Percentiles rank a stretch among this genome's conserved stretches.
Evolutionary conservation across 306 rosid genomes (phyloP).

Genomic region (Cucurbita ficifolia): DNA sequence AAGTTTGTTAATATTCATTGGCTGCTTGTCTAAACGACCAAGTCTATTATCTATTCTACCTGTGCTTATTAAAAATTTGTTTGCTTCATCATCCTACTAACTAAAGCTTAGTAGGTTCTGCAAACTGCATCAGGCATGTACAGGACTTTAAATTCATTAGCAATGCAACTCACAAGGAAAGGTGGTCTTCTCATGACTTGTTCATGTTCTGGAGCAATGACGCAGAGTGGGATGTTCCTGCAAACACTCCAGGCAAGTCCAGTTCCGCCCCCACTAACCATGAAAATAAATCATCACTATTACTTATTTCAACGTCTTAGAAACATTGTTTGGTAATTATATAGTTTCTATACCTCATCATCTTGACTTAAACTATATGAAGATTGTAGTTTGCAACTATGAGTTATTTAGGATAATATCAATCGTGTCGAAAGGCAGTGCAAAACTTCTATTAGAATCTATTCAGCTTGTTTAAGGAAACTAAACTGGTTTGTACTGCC

Average conservation of each 20-base stretch:
- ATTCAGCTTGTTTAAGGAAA: background rate
- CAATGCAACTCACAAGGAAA: constrained; percentile 70
- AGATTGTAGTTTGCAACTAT: background rate
- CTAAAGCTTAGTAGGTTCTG: constrained; percentile 34
- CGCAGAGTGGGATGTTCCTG: constrained; percentile 68
- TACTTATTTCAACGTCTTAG: too few relatives aligned
- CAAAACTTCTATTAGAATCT: too few relatives aligned
- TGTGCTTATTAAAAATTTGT: background rate
- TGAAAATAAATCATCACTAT: too few relatives aligned
- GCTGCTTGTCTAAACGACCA: too few relatives aligned
- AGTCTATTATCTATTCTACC: too few relatives aligned
- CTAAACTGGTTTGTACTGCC: background rate
- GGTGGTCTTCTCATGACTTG: constrained; percentile 95
- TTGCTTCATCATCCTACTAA: background rate
- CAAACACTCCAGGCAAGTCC: constrained; percentile 62
- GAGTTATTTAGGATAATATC: background rate
- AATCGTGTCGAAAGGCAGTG: background rate
- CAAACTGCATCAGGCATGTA: constrained; percentile 83
- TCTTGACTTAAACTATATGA: background rate
- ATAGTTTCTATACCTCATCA: background rate
- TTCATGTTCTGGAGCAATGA: constrained; percentile 89
- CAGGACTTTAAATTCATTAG: constrained; percentile 66
- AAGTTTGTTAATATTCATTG: too few relatives aligned
- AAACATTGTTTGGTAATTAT: background rate
- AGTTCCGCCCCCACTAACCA: background rate